Evolutionary conservation across 306 rosid genomes (phyloP).

Genomic region (Gastrolobium villosum): DNA sequence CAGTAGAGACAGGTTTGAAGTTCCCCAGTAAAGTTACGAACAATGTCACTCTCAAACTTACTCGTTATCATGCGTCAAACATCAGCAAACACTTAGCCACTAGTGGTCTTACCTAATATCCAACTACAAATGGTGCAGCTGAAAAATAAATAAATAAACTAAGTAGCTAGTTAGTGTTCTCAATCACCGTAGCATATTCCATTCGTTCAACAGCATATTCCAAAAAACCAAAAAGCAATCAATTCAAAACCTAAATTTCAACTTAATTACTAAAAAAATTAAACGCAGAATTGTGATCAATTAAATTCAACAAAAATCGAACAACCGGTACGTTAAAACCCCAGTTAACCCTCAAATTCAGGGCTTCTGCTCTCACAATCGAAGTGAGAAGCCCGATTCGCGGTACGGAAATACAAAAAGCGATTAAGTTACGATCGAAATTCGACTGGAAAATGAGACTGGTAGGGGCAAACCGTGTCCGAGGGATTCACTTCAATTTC

Average conservation of each 20-base stretch:
- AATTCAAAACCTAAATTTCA: background rate
- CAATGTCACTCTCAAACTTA: background rate
- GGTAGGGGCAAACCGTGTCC: slow-evolving; percentile 59
- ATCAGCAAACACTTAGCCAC: background rate
- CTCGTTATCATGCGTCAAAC: background rate
- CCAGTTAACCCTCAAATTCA: slow-evolving; percentile 48
- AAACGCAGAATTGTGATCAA: background rate
- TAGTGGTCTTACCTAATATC: background rate
- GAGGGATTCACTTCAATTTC: slow-evolving; percentile 74
- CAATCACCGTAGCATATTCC: background rate
- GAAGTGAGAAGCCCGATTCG: background rate
- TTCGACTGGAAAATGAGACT: background rate
- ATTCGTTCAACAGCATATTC: slow-evolving; percentile 9
- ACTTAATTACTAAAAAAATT: background rate
- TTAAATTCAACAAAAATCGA: slow-evolving; percentile 29
- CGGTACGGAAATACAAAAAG: background rate
- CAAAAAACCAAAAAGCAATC: slow-evolving; percentile 5
- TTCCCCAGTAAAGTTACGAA: slow-evolving; percentile 1
- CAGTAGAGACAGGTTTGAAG: background rate
- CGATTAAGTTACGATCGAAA: background rate
- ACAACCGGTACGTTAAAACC: slow-evolving; percentile 41
- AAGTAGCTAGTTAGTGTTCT: slow-evolving; percentile 16
- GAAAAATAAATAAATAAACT: background rate
- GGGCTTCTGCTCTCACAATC: slow-evolving; percentile 9
- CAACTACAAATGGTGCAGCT: background rate